Base-by-base conservation (phyloP, 2,329 filamentous ascomycete species). In the Torrubiella hemipterigena region DNA sequence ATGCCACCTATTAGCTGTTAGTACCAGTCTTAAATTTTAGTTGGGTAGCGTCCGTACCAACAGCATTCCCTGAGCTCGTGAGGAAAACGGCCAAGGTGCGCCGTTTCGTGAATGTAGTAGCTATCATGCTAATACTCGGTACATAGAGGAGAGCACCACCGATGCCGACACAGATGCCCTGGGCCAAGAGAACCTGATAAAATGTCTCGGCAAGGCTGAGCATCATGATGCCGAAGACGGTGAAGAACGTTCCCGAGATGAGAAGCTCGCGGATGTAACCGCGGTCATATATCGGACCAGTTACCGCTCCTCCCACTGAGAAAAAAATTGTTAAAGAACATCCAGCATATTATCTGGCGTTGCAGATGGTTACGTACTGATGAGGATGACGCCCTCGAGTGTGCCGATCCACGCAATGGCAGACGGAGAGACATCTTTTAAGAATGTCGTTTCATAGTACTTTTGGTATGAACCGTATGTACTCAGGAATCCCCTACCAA, bases 1-100 rank as follows among this genome's bases (percentile, higher is more conserved):
- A 75, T 48, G 0, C 72, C 72, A 2, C 73, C 74, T 0, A 2
- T 73, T 73, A 0, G 63, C 63, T 0, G 69, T 65, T 20, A 63
- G 61, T 13, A 76, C 59, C 0, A 68, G 69, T 25, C 76, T 55
- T 0, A 71, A 72, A 4, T 74, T 52, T 12, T 24, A 1, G 63
- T 61, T 3, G 68, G 57, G 15, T 65, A 63, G 19, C 53, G 61
- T 14, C 54, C 68, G 51, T 6, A 71, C 39, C 16, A 21, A 26
- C 23, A 27, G 20, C 30, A 18, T 18, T 33, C 16, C 31, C 31
- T 4, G 14, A 27, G 6, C 24, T 26, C 24, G 27, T 28, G 31
- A 28, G 16, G 10, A 24, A 24, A 8, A 29, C 17, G 12, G 31
- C 31, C 18, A 21, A 28, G 7, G 31, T 25, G n/a, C 31, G 31